phyloP scores from a whole-genome alignment of 441 rosid genomes.

The Bruguiera hainesii region DNA sequence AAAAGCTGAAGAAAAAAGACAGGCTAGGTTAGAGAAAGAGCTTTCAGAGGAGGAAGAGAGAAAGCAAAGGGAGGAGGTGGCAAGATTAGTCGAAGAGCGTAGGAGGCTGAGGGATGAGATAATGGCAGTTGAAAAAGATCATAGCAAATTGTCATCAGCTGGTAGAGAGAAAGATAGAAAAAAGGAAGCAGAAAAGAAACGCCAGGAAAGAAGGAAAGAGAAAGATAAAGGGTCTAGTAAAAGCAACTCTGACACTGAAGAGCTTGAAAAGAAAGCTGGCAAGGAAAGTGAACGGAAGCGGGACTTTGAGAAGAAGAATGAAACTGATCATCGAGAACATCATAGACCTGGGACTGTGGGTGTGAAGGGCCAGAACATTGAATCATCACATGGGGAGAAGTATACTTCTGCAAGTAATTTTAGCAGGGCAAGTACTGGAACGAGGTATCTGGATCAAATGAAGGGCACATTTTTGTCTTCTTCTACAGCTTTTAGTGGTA shows the following conservation, averaged over 20 bases:
- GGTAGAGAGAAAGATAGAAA: slow-evolving; percentile 53
- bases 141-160: slow-evolving; percentile 42
- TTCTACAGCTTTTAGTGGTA: slow-evolving; percentile 75
- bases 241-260: slow-evolving; percentile 87
- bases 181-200: slow-evolving; percentile 75
- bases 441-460: slow-evolving; percentile 83
- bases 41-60: slow-evolving; percentile 90
- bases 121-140: slow-evolving; percentile 62
- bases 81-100: slow-evolving; percentile 90
- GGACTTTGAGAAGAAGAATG: slow-evolving; percentile 50
- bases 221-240: slow-evolving; percentile 84
- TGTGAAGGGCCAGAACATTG: slow-evolving; percentile 39
- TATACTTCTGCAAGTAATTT: slow-evolving; percentile 39
- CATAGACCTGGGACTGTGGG: slow-evolving; percentile 42
- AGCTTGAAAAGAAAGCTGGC: slow-evolving; percentile 58
- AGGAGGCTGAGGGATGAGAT: slow-evolving; percentile 82
- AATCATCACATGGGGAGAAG: slow-evolving; percentile 45
- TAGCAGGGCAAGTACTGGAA: slow-evolving; percentile 48
- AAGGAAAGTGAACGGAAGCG: slow-evolving; percentile 64
- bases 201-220: slow-evolving; percentile 81
- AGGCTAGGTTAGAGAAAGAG: slow-evolving; percentile 91
- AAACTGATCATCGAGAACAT: slow-evolving; percentile 43
- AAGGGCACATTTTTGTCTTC: slow-evolving; percentile 80
- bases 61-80: slow-evolving; percentile 94
- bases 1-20: slow-evolving; percentile 96